Conservation (phyloP, 192 early-diverging fungal genomes). For the Linnemannia schmuckeri region DNA sequence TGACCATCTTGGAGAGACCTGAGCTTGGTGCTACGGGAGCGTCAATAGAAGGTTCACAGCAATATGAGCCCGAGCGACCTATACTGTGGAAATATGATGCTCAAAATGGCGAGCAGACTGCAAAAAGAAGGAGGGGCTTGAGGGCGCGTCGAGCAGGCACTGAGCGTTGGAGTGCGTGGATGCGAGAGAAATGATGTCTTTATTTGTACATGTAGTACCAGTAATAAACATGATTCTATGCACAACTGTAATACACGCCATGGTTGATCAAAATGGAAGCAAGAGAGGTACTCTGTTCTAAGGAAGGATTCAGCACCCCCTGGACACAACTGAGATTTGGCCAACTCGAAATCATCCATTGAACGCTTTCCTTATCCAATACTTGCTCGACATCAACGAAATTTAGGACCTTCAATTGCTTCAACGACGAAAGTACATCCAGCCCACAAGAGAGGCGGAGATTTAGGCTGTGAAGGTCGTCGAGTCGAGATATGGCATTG, state of each 20-base stretch:
- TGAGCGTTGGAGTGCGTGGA: not conserved
- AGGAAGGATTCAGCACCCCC: not conserved
- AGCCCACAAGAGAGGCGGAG: not conserved
- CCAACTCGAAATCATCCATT: constrained; percentile 1
- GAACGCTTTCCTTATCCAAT: not conserved
- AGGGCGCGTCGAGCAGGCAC: not conserved
- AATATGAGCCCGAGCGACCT: not conserved
- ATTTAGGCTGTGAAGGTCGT: not conserved
- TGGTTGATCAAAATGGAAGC: not conserved
- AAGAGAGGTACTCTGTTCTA: not conserved
- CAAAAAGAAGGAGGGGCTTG: not conserved
- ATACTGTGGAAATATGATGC: not conserved
- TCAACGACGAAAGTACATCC: not conserved
- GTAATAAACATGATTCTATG: not conserved
- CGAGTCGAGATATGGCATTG: not conserved
- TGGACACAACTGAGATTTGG: not conserved
- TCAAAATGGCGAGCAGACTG: not conserved
- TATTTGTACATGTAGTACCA: not conserved
- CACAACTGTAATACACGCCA: not conserved
- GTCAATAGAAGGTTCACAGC: not conserved
- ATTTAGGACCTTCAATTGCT: not conserved
- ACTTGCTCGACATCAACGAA: not conserved
- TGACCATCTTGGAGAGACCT: constrained; percentile 16
- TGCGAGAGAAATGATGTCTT: not conserved
- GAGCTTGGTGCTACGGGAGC: not conserved